phyloP scores from a whole-genome alignment of 768 basidiomycete species.

The Tricholoma matsutake region DNA sequence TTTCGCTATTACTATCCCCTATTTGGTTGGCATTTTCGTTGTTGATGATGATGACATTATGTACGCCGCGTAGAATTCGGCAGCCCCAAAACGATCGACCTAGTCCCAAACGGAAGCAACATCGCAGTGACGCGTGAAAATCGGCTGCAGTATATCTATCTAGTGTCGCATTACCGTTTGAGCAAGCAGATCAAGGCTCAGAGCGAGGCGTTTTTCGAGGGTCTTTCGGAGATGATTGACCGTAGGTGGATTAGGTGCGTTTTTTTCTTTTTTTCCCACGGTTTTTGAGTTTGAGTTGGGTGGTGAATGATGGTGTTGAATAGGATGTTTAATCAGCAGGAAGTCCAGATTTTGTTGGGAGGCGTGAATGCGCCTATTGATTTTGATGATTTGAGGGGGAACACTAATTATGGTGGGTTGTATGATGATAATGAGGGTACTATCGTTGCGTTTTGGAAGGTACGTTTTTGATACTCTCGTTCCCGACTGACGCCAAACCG shows the following conservation, averaged over 20 bases:
- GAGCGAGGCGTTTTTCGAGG: conserved; percentile 86
- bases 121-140: conserved; percentile 88
- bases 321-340: conserved; percentile 97
- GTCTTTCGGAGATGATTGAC: conserved; percentile 89
- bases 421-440: conserved; percentile 70
- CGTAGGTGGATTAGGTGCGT: conserved; percentile 78
- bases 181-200: conserved; percentile 86
- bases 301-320: background rate
- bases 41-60: background rate
- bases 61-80: conserved; percentile 67
- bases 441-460: conserved; percentile 82
- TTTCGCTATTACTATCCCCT: background rate
- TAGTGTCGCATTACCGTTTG: conserved; percentile 84
- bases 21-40: no score
- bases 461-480: conserved; percentile 32
- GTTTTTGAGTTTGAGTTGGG: background rate
- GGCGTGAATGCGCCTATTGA: conserved; percentile 86
- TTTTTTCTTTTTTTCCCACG: no score
- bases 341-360: conserved; percentile 88
- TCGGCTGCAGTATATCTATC: conserved; percentile 83
- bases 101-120: conserved; percentile 79
- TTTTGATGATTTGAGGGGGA: conserved; percentile 68
- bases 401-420: conserved; percentile 83
- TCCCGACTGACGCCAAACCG: no score
- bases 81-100: conserved; percentile 66